Evolutionary conservation across 2,329 filamentous ascomycete genomes (phyloP).

Genomic region (Alternaria incomplexa): DNA sequence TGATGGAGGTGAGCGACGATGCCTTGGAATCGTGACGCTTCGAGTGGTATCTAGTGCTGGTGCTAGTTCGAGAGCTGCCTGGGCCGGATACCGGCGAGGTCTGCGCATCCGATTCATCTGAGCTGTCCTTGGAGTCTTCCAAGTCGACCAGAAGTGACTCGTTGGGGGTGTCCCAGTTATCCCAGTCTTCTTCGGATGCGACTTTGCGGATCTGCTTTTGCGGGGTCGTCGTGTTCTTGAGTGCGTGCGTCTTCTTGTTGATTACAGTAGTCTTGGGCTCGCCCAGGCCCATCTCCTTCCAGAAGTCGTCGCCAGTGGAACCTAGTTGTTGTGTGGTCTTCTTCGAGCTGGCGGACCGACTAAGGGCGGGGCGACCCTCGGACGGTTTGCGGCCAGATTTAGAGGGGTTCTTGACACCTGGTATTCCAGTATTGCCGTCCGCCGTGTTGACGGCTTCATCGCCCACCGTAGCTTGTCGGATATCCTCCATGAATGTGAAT

Average conservation of each 20-base stretch:
- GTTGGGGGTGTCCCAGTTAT: conserved; percentile 61
- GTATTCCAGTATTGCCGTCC: conserved; percentile 43
- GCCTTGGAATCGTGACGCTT: conserved; percentile 48
- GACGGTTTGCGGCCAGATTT: conserved; percentile 37
- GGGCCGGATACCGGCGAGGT: conserved; percentile 49
- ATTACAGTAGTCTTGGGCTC: conserved; percentile 44
- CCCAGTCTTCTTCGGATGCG: conserved; percentile 61
- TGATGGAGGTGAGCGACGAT: conserved; percentile 40
- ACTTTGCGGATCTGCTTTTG: conserved; percentile 41
- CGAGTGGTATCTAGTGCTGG: conserved; percentile 58
- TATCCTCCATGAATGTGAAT: conserved; percentile 93
- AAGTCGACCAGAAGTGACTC: conserved; percentile 41
- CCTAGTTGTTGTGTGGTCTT: conserved; percentile 35
- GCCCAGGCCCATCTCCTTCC: conserved; percentile 51
- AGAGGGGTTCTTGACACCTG: conserved; percentile 31
- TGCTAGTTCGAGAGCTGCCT: conserved; percentile 61
- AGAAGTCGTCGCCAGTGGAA: conserved; percentile 52
- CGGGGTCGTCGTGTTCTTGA: conserved; percentile 46
- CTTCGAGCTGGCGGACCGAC: conserved; percentile 42
- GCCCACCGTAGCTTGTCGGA: conserved; percentile 92
- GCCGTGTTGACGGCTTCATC: conserved; percentile 73
- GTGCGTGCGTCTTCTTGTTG: conserved; percentile 50
- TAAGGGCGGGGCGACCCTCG: conserved; percentile 38
- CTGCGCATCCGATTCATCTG: conserved; percentile 58
- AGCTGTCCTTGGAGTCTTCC: conserved; percentile 49